Percentiles rank a stretch among this genome's conserved stretches.
phyloP scores from a whole-genome alignment of 2,329 filamentous ascomycete species.

The Xylariaceae sp. region DNA sequence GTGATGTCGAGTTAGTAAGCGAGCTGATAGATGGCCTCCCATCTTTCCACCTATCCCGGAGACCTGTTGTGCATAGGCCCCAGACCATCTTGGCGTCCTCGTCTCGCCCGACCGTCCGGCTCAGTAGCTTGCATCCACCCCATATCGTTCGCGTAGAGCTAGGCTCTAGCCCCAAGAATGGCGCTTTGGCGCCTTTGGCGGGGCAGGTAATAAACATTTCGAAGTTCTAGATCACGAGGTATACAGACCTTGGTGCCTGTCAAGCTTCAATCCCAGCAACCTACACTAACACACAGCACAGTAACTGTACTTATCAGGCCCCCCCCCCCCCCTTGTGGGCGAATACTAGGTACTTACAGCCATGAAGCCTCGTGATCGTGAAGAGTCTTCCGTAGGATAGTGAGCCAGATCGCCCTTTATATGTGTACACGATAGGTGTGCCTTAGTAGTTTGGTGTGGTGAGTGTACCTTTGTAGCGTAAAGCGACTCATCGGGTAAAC shows the following conservation, averaged over 20 bases:
- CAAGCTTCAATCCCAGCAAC: background rate
- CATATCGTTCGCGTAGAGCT: too few relatives aligned
- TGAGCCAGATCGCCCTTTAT: background rate
- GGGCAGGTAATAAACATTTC: background rate
- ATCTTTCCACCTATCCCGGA: too few relatives aligned
- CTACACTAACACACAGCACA: background rate
- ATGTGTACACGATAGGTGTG: background rate
- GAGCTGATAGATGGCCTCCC: too few relatives aligned
- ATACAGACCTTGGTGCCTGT: background rate
- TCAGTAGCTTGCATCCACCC: background rate
- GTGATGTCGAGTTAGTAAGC: too few relatives aligned
- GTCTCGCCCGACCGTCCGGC: background rate
- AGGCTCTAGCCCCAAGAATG: background rate
- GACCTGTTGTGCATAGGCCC: background rate
- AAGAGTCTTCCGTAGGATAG: conserved; percentile 3
- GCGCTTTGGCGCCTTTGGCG: background rate
- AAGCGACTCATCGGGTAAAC: conserved; percentile 1
- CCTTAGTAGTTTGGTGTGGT: background rate
- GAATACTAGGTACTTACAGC: background rate
- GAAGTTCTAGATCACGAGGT: background rate
- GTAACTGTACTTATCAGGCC: too few relatives aligned
- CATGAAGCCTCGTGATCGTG: conserved; percentile 1
- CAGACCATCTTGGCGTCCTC: background rate
- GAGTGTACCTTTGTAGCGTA: background rate
- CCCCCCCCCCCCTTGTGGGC: background rate